These are phyloP conservation scores for Colletotrichum godetiae DNA, from an alignment of 2,329 filamentous ascomycete species.

Conservation along the genomic window DNA sequence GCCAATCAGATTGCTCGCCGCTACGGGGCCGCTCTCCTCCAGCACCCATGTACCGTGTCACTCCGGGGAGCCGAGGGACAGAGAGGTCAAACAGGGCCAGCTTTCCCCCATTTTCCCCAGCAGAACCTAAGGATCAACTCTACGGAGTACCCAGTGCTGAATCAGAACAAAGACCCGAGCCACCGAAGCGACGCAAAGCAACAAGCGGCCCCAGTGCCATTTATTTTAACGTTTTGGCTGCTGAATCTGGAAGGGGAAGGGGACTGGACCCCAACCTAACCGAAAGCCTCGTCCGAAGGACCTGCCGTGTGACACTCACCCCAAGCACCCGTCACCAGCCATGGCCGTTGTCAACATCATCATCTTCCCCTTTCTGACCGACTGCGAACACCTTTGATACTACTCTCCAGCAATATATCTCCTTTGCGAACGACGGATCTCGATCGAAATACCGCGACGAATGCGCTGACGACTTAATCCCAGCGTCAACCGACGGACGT, in stretches of 20 bases:
- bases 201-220: too few relatives aligned
- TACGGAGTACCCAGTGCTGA: not conserved
- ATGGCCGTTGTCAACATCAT: slow-evolving; percentile 18
- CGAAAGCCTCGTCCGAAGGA: slow-evolving; percentile 29
- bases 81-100: not conserved
- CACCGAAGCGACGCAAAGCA: not conserved
- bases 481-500: slow-evolving; percentile 1
- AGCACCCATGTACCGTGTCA: slow-evolving; percentile 21
- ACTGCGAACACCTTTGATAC: not conserved
- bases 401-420: not conserved
- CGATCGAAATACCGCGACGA: slow-evolving; percentile 7
- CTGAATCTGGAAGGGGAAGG: not conserved
- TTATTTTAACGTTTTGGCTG: not conserved
- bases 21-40: not conserved
- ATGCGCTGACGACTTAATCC: slow-evolving; percentile 10
- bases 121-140: not conserved
- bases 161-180: slow-evolving; percentile 7
- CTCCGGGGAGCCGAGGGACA: slow-evolving; percentile 34
- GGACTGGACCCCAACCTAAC: not conserved
- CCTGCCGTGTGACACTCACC: not conserved
- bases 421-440: not conserved
- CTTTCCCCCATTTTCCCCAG: slow-evolving; percentile 3
- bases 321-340: not conserved
- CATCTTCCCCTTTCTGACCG: slow-evolving; percentile 6
- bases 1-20: slow-evolving; percentile 17